Base-by-base conservation (phyloP, 352 stramenopile genomes). In the Discostella stelligera region DNA sequence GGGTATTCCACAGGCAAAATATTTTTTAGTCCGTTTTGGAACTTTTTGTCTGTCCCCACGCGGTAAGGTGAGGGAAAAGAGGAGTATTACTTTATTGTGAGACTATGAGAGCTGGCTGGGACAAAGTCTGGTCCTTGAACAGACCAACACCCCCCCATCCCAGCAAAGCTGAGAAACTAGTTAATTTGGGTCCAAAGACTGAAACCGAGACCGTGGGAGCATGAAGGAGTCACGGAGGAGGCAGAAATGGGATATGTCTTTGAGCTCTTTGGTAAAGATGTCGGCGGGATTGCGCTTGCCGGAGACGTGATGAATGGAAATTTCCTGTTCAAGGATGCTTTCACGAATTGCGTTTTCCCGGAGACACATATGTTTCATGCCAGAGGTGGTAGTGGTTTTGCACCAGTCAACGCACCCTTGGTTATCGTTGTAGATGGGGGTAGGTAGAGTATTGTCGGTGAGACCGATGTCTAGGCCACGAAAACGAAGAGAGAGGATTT, bases 371-470 rank as follows among this genome's bases (percentile, higher is more conserved):
- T 64, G 64, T n/a, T 54, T 49, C 20, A 39, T 58, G 1, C 64
- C 64, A 32, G 62, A 64, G 14, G 30, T 58, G 25, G 61, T 59
- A 6, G 54, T 39, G 8, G 49, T 32, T 13, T 49, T 18, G 11
- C n/a, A 56, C 64, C 49, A 64, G 5, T 65, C 41, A 27, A 72
- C 64, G 5, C 37, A 58, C 2, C 23, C 64, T 37, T 64, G 25
- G 41, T 72, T 72, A 50, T 72, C 50, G 39, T 72, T 72, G 64
- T 72, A 72, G 14, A 72, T 44, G 23, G n/a, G 20, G 9, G 52
- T 64, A 49, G 39, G 27, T n/a, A 9, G 14, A 0, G 41, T 18
- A 37, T 27, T 23, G 13, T 53, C 30, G 18, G 30, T 30, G 32
- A 68, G 44, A 23, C 44, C 41, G 0, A 44, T 23, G 21, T 59